Evolutionary conservation across 306 rosid genomes (phyloP).

Genomic region (Medicago arabica): DNA sequence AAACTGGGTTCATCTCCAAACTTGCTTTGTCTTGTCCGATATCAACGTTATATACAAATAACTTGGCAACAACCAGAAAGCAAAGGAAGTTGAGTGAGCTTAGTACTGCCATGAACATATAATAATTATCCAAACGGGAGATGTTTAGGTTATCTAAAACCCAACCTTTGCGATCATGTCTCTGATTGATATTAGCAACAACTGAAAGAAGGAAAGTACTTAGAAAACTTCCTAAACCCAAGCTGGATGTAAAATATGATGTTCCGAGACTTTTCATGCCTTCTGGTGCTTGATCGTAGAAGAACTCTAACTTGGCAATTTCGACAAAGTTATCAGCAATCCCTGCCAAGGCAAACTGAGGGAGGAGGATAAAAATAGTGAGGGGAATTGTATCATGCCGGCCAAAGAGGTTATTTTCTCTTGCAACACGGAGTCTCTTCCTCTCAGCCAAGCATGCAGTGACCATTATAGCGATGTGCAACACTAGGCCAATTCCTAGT

Average conservation of each 20-base stretch:
- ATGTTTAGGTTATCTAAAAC: constrained; percentile 48
- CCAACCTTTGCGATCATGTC: constrained; percentile 63
- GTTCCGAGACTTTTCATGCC: constrained; percentile 36
- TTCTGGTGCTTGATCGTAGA: constrained; percentile 29
- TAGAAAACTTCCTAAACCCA: constrained; percentile 71
- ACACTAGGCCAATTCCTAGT: constrained; percentile 68
- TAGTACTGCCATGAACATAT: constrained; percentile 59
- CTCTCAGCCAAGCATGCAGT: constrained; percentile 61
- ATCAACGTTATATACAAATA: constrained; percentile 62
- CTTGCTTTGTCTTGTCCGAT: constrained; percentile 23
- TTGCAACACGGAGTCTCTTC: constrained; percentile 57
- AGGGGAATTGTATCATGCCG: constrained; percentile 58
- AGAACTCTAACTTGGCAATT: constrained; percentile 14
- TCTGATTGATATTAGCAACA: constrained; percentile 50
- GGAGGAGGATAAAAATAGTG: constrained; percentile 72
- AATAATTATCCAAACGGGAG: constrained; percentile 68
- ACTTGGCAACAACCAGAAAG: constrained; percentile 62
- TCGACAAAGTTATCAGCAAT: constrained; percentile 20
- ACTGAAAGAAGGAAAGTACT: constrained; percentile 61
- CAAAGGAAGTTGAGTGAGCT: constrained; percentile 64
- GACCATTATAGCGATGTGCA: constrained; percentile 59
- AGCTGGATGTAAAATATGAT: constrained; percentile 50
- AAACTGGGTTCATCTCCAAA: background rate
- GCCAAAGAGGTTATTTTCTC: constrained; percentile 43
- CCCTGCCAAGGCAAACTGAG: constrained; percentile 16